Evolutionary conservation across 129 eudicot species (phyloP).

Genomic region (Artemisia annua): DNA sequence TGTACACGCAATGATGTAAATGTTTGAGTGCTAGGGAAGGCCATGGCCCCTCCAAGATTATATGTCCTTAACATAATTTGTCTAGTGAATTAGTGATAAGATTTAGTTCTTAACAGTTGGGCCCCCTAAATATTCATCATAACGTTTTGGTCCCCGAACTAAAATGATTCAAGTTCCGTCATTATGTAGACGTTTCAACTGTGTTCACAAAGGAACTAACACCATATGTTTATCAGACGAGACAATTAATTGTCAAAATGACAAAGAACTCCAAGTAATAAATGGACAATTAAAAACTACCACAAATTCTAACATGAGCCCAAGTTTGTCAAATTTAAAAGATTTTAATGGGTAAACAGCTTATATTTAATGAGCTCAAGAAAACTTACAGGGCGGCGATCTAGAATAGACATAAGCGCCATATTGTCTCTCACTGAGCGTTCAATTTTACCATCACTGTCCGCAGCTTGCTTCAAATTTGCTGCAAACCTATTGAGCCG

Average conservation of each 20-base stretch:
- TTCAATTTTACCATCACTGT: constrained; percentile 90
- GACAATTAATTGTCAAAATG: neutral
- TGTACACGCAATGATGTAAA: neutral
- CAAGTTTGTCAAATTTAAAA: neutral
- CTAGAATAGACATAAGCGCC: constrained; percentile 86
- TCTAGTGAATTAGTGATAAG: no score
- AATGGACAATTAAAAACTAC: neutral
- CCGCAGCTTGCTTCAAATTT: constrained; percentile 96
- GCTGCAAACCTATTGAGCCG: constrained; percentile 95
- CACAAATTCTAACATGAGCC: constrained; percentile 4
- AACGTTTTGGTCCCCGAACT: no score
- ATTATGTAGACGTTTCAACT: neutral
- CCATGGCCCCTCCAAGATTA: no score
- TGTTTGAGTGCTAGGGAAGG: no score
- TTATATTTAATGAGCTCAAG: neutral
- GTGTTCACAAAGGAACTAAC: neutral
- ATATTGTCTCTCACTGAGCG: constrained; percentile 92
- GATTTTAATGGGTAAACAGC: neutral
- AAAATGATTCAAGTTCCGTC: no score
- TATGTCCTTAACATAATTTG: no score
- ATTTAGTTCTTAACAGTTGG: no score
- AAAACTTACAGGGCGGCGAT: constrained; percentile 83
- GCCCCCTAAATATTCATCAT: no score
- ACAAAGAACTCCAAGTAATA: neutral
- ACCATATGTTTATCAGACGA: neutral